Conservation (phyloP, 139 green algal genomes). For the Pedinophyceae sp. region DNA sequence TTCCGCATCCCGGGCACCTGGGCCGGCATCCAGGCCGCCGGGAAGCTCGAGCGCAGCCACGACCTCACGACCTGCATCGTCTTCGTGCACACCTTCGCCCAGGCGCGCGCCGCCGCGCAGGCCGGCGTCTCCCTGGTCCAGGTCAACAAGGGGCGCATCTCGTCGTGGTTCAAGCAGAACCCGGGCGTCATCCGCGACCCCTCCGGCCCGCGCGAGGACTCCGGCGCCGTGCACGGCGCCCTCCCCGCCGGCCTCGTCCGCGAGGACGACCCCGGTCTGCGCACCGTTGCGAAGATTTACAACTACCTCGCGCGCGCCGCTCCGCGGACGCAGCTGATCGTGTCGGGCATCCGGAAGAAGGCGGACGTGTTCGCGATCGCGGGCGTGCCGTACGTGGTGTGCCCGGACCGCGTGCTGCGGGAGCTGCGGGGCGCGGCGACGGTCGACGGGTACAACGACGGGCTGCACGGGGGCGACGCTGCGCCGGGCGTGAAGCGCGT, state of each 20-base stretch:
- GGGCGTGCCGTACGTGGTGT: constrained; percentile 59
- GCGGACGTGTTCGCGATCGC: constrained; percentile 52
- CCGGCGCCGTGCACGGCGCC: constrained; percentile 8
- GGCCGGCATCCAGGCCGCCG: constrained; percentile 47
- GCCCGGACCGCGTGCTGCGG: constrained; percentile 28
- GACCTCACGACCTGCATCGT: constrained; percentile 16
- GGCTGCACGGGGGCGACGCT: constrained; percentile 10
- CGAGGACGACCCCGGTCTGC: constrained; percentile 42
- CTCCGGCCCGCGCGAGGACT: constrained; percentile 39
- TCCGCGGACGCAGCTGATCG: constrained; percentile 63
- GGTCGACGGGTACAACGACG: constrained; percentile 53
- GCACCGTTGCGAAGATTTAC: constrained; percentile 52
- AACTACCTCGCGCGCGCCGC: constrained; percentile 44
- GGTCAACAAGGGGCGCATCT: constrained; percentile 53
- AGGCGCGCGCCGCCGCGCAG: constrained; percentile 54
- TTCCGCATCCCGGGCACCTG: constrained; percentile 66
- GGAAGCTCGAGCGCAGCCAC: constrained; percentile 29
- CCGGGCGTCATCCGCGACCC: constrained; percentile 55
- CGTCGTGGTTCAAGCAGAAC: constrained; percentile 69
- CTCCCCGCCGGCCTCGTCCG: too few relatives aligned
- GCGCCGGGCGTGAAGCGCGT: constrained; percentile 4
- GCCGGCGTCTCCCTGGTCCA: constrained; percentile 55
- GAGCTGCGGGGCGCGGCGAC: constrained; percentile 28
- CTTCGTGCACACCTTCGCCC: constrained; percentile 52
- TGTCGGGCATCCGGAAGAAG: constrained; percentile 45